A percentile compares a stretch with the other conserved stretches of the same genome.
These are phyloP conservation scores for Pezicula carpinea DNA, from an alignment of 2,329 filamentous ascomycete genomes.

Conservation along the genomic window DNA sequence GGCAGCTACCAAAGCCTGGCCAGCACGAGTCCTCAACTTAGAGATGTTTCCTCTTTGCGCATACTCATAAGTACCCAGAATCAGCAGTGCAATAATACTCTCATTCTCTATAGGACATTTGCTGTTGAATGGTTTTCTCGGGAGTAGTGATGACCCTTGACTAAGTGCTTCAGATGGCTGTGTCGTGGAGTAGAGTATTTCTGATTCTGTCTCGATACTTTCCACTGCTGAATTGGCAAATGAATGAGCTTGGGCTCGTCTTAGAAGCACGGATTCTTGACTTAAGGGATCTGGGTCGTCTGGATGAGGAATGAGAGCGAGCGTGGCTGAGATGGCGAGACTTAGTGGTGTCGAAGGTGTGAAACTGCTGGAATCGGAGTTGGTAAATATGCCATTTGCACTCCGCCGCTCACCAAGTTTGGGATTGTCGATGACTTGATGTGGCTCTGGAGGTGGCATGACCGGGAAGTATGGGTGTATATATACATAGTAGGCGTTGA, in stretches of 20 bases:
- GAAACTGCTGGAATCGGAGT: conserved; percentile 29
- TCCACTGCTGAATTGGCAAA: conserved; percentile 44
- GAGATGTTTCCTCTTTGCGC: conserved; percentile 47
- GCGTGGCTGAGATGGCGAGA: conserved; percentile 43
- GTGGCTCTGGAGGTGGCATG: conserved; percentile 35
- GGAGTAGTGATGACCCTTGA: conserved; percentile 15
- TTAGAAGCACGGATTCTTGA: conserved; percentile 37
- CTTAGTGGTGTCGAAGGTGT: conserved; percentile 39
- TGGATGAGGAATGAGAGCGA: conserved; percentile 42
- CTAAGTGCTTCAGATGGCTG: conserved; percentile 40
- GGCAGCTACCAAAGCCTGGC: conserved; percentile 41
- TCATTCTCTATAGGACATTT: conserved; percentile 41
- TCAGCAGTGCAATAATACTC: conserved; percentile 41
- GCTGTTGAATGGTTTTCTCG: conserved; percentile 39
- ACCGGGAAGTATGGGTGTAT: conserved; percentile 48
- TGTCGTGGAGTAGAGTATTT: conserved; percentile 40
- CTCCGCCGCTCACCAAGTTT: conserved; percentile 20
- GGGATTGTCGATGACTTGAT: conserved; percentile 19
- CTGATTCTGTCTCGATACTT: conserved; percentile 43
- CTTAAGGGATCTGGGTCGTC: conserved; percentile 23
- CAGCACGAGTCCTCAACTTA: conserved; percentile 45
- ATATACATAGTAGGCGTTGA: conserved; percentile 48
- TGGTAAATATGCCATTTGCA: conserved; percentile 27
- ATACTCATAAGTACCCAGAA: conserved; percentile 49
- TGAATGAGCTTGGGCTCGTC: conserved; percentile 43